Base-by-base conservation (phyloP, 805 yeast species). In the Metschnikowia koreensis region DNA sequence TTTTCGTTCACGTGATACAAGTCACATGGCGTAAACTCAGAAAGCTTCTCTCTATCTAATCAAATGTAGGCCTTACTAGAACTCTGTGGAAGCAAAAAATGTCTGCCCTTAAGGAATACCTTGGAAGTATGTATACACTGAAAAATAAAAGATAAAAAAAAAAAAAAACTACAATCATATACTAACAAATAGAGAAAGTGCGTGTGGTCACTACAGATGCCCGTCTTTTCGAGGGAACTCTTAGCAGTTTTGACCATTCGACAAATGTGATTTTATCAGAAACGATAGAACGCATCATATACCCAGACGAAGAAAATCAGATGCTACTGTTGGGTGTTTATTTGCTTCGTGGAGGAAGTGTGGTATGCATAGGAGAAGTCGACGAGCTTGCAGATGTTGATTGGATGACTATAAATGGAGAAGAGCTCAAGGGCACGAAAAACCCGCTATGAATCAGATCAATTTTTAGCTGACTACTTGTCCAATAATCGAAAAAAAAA, bases 181-280 rank as follows among this genome's bases (percentile, higher is more conserved):
- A 67, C 69, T 44, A 41, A 50, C 54, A 26, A 33, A 8, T 54
- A 70, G 82, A 77, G 58, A 70, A 70, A 56, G 83, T 83, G 12
- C 77, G 82, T 48, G 75, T 83, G 31, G 68, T 83, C 42, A 81
- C 86, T 2, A 72, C 83, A 7, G 86, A 81, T 56, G 87, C 86
- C 10, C 69, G 81, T 45, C 71, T 77, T 47, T 72, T 79, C 41
- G 77, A 73, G 59, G 79, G 79, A 4, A 64, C 60, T 17, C 67
- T 74, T 22, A 69, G 68, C 56, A 90, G 92, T 7, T 86, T 73
- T 59, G 93, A 87, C 64, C 81, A 82, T 55, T 73, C 81, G 42
- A 80, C 87, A 26, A 87, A 87, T 61, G 60, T 87, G 36, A 71
- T 86, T 38, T 66, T 86, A 39, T 68, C 81, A 2, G 66, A 74